These are phyloP conservation scores for Letharia lupina DNA, from an alignment of 495 filamentous ascomycete species.

Conservation along the genomic window DNA sequence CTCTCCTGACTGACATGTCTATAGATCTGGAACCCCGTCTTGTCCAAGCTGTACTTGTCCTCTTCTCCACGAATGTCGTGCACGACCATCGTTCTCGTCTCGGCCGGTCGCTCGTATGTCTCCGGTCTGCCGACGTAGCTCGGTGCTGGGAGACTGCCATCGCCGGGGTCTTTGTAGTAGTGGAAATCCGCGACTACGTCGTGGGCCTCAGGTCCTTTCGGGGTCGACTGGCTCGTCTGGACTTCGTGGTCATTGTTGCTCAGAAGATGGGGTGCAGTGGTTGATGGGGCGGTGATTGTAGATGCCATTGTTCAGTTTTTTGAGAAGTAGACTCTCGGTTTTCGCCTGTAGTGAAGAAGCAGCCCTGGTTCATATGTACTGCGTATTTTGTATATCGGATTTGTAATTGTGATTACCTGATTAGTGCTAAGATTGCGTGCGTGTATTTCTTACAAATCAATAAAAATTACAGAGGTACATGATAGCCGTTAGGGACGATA, in stretches of 20 bases:
- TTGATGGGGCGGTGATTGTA: constrained; percentile 14
- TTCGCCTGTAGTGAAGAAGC: background rate
- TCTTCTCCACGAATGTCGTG: constrained; percentile 45
- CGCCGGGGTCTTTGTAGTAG: constrained; percentile 50
- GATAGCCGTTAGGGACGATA: too few species aligned
- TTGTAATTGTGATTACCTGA: background rate
- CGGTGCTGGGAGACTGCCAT: constrained; percentile 48
- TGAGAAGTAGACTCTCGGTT: background rate
- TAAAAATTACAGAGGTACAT: too few species aligned
- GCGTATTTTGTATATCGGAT: background rate
- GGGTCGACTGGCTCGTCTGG: constrained; percentile 2
- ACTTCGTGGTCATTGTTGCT: constrained; percentile 3
- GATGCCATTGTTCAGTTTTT: constrained; percentile 10
- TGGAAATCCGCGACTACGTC: constrained; percentile 48
- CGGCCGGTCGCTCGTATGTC: constrained; percentile 40
- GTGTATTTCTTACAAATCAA: constrained; percentile 9
- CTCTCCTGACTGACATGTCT: constrained; percentile 42
- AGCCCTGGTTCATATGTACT: constrained; percentile 2
- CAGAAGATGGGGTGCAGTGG: constrained; percentile 14
- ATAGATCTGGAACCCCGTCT: constrained; percentile 43
- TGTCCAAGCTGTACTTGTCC: constrained; percentile 42
- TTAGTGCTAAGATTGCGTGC: constrained; percentile 8
- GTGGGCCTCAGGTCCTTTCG: background rate
- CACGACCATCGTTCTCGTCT: constrained; percentile 31
- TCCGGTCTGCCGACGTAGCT: constrained; percentile 42